Evolutionary conservation across 2,329 filamentous ascomycete genomes (phyloP).

Genomic region (Mycosphaerella sp.): DNA sequence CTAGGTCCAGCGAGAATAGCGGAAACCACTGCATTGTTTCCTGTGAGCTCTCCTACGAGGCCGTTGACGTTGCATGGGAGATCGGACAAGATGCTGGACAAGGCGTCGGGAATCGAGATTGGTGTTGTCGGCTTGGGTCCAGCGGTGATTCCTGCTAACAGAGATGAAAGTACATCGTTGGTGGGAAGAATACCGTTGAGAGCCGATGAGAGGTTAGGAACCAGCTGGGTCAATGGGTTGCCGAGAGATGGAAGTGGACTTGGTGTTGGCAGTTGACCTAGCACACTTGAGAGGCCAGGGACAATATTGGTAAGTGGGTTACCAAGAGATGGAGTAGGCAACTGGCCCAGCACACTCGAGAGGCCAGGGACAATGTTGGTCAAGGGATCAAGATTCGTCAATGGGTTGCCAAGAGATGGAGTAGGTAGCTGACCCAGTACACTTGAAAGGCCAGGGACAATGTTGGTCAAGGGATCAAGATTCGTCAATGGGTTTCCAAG

Average conservation of each 20-base stretch:
- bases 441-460: background rate
- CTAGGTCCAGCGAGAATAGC: conserved; percentile 4
- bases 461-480: background rate
- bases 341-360: background rate
- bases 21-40: background rate
- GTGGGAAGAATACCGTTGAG: background rate
- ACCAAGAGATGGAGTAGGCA: background rate
- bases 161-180: background rate
- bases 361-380: background rate
- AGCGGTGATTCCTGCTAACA: background rate
- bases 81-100: background rate
- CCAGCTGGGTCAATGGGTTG: background rate
- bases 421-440: background rate
- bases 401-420: background rate
- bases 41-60: background rate
- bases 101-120: background rate
- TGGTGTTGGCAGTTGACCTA: background rate
- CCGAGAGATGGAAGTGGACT: background rate
- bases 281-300: background rate
- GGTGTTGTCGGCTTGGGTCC: background rate
- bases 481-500: background rate
- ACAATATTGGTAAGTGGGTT: background rate
- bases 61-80: conserved; percentile 1
- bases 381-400: too few species aligned
- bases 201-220: background rate